Evolutionary conservation across 2,329 filamentous ascomycete species (phyloP), one percentile per base, ranked within the genome.

Genomic region (Tolypocladium ophioglossoides): DNA sequence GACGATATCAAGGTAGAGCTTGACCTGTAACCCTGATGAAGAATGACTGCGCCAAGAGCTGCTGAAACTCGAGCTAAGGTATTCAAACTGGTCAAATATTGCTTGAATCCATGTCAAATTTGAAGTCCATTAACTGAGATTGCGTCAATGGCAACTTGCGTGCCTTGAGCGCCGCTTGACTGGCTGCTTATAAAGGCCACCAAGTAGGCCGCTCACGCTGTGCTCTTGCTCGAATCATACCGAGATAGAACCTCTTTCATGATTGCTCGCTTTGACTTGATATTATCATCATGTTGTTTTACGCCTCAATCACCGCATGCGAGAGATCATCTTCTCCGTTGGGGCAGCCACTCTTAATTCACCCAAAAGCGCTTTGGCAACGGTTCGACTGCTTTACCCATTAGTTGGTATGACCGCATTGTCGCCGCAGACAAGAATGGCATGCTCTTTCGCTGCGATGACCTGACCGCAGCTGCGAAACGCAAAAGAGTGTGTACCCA

Each of bases 291-390:
- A 34, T 34, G 32, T 34, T 34, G 32, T 34, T 34, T 14, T 34
- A 34, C 32, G 32, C 32, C 11, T 34, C 32, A 5, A 4, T 34
- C 32, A 12, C 32, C 32, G 32, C 32, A 34, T 61, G 85, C 85
- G 8, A 78, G 77, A 56, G 76, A 84, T 41, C 84, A 87, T 63
- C 76, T 85, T 51, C 74, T 81, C 16, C 74, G 75, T 49, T 78
- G 73, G 60, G 82, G 83, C 35, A 75, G 77, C 67, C 70, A 74
- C 30, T 85, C 82, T 11, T 72, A 76, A 22, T 75, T 85, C 55
- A 83, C 82, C 63, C 72, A 72, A 52, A 86, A 84, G 70, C 88
- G 87, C 70, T 88, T 88, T 63, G 83, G 85, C 48, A 74, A 79
- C 52, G 73, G 73, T 1, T 72, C 81, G 4, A 80, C 82, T 2